A percentile compares a stretch with the other conserved stretches of the same genome.
Conservation (phyloP, 169 alveolate genomes). For the Plasmodium malariae region DNA sequence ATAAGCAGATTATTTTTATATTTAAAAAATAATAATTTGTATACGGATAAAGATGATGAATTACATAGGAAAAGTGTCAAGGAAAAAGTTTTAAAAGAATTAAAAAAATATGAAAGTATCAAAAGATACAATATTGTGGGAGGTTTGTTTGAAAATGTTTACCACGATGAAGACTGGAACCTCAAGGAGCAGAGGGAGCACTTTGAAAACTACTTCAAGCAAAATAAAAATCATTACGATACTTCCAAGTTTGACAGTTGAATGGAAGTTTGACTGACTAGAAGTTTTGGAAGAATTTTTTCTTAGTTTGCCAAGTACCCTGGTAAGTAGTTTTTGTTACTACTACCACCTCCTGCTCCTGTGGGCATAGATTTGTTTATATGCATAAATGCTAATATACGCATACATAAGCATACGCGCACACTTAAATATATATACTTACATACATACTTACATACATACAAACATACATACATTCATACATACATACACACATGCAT, state of each 20-base stretch:
- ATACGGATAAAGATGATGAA: slow-evolving; percentile 82
- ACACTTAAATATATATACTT: too few relatives aligned
- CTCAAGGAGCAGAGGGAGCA: slow-evolving; percentile 78
- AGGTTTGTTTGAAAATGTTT: slow-evolving; percentile 93
- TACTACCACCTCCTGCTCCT: too few relatives aligned
- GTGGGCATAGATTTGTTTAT: too few relatives aligned
- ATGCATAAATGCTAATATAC: too few relatives aligned
- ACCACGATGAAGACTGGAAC: slow-evolving; percentile 87
- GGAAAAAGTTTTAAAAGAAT: slow-evolving; percentile 85
- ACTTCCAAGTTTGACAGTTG: slow-evolving; percentile 51
- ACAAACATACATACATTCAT: not conserved
- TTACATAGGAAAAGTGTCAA: slow-evolving; percentile 83
- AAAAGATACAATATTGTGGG: slow-evolving; percentile 79
- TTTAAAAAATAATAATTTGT: slow-evolving; percentile 80
- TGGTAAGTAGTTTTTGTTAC: too few relatives aligned
- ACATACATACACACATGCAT: not conserved
- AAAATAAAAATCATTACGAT: slow-evolving; percentile 46
- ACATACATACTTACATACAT: not conserved
- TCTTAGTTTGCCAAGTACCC: not conserved
- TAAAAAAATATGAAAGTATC: slow-evolving; percentile 81
- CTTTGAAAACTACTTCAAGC: slow-evolving; percentile 58
- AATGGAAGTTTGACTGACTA: not conserved
- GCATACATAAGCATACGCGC: too few relatives aligned
- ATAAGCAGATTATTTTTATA: slow-evolving; percentile 82
- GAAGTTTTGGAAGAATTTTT: not conserved